phyloP scores from a whole-genome alignment of 768 basidiomycete genomes.

The Suillus lakei region DNA sequence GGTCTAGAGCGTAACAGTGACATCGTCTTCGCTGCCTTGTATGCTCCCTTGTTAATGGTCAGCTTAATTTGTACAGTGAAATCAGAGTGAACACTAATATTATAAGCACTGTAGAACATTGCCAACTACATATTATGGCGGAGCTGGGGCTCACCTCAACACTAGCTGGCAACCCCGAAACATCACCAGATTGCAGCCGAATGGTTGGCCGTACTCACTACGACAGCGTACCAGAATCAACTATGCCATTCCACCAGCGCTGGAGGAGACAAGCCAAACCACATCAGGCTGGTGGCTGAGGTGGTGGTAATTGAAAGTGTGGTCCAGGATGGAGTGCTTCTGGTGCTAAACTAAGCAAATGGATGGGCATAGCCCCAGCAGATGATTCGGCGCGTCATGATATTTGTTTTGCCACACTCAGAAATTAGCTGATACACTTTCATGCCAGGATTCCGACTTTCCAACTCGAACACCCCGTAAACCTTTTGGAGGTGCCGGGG shows the following conservation, averaged over 20 bases:
- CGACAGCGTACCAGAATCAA: constrained; percentile 71
- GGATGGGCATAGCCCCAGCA: constrained; percentile 71
- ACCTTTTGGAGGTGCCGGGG: constrained; percentile 58
- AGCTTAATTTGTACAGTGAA: constrained; percentile 14
- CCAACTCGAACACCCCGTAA: constrained; percentile 73
- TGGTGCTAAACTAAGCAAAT: constrained; percentile 76
- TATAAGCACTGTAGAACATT: constrained; percentile 45
- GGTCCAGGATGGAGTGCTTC: constrained; percentile 78
- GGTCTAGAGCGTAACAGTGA: constrained; percentile 65
- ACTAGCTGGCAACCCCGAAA: too few species aligned
- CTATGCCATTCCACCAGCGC: constrained; percentile 80
- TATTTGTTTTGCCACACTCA: constrained; percentile 12
- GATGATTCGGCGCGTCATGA: constrained; percentile 68
- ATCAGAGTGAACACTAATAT: constrained; percentile 8
- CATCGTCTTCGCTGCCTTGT: constrained; percentile 65
- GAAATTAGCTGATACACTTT: constrained; percentile 4
- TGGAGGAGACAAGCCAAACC: constrained; percentile 61
- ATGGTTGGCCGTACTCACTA: constrained; percentile 55
- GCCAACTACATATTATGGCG: too few species aligned
- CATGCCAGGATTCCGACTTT: constrained; percentile 69
- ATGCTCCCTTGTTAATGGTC: constrained; percentile 61
- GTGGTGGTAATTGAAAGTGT: constrained; percentile 44
- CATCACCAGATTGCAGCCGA: constrained; percentile 39
- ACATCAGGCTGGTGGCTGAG: constrained; percentile 43
- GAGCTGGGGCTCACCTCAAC: too few species aligned